Evolutionary conservation across 2,329 filamentous ascomycete genomes (phyloP).

Genomic region (Fusarium sp.): DNA sequence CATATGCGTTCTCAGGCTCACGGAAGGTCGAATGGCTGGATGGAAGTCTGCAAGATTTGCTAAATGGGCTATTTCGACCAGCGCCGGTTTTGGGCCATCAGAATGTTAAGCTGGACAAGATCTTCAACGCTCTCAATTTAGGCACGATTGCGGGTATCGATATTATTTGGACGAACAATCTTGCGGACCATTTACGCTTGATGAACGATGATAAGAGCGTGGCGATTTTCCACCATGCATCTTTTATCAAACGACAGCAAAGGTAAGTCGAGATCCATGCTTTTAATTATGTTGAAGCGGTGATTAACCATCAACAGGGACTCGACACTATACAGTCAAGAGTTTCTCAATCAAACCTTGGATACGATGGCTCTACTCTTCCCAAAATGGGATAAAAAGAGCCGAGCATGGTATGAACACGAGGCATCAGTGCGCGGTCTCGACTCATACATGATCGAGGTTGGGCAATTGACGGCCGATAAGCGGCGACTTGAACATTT

Average conservation of each 20-base stretch:
- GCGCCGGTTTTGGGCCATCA: background rate
- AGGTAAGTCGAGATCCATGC: background rate
- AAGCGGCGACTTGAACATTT: background rate
- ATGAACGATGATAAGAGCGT: constrained; percentile 1
- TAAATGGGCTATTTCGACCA: background rate
- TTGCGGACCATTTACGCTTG: background rate
- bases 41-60: background rate
- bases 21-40: background rate
- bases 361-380: background rate
- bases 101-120: constrained; percentile 1
- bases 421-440: background rate
- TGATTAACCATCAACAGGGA: background rate
- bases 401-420: background rate
- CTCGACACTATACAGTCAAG: background rate
- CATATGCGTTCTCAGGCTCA: background rate
- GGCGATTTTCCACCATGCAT: constrained; percentile 2
- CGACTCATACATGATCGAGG: background rate
- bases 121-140: background rate
- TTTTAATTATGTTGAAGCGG: too few species aligned
- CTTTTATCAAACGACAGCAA: background rate
- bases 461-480: background rate
- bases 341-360: background rate
- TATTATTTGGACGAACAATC: background rate
- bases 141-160: background rate
- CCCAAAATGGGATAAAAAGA: background rate